Percentiles rank a stretch among this genome's conserved stretches.
These are phyloP conservation scores for Euclidium syriacum DNA, from an alignment of 345 rosid genomes.

Conservation along the genomic window DNA sequence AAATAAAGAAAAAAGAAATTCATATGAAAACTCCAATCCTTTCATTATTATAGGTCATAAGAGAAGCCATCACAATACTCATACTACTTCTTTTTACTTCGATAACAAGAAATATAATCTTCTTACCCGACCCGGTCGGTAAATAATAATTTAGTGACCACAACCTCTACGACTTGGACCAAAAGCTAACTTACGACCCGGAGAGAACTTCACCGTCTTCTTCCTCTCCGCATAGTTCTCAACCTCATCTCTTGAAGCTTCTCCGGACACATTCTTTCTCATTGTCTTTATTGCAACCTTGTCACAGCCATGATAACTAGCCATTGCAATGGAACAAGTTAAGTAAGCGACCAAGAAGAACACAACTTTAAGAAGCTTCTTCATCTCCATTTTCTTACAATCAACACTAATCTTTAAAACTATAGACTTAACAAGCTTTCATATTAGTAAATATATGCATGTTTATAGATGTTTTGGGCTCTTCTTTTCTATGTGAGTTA, in stretches of 20 bases:
- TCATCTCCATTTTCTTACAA: not conserved
- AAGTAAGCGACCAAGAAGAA: not conserved
- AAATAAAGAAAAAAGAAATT: no score
- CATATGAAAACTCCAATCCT: not conserved
- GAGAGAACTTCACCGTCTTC: not conserved
- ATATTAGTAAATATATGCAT: not conserved
- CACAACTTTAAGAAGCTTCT: slow-evolving; percentile 10
- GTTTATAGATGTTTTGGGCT: not conserved
- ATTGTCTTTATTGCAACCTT: not conserved
- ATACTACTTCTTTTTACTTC: not conserved
- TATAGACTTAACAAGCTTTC: not conserved
- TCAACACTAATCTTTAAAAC: not conserved
- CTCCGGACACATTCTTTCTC: not conserved
- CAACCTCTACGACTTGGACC: slow-evolving; percentile 27
- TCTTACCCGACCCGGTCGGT: not conserved
- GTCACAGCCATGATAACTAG: not conserved
- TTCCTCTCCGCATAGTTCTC: not conserved
- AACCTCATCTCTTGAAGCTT: slow-evolving; percentile 5
- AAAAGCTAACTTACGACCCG: slow-evolving; percentile 15
- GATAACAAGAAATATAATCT: not conserved
- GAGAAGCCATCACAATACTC: not conserved
- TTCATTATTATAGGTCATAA: not conserved
- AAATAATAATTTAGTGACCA: not conserved
- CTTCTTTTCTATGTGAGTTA: not conserved
- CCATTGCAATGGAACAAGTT: slow-evolving; percentile 2